Evolutionary conservation across 2,329 filamentous ascomycete genomes (phyloP).

Genomic region (Penicillium sp.): DNA sequence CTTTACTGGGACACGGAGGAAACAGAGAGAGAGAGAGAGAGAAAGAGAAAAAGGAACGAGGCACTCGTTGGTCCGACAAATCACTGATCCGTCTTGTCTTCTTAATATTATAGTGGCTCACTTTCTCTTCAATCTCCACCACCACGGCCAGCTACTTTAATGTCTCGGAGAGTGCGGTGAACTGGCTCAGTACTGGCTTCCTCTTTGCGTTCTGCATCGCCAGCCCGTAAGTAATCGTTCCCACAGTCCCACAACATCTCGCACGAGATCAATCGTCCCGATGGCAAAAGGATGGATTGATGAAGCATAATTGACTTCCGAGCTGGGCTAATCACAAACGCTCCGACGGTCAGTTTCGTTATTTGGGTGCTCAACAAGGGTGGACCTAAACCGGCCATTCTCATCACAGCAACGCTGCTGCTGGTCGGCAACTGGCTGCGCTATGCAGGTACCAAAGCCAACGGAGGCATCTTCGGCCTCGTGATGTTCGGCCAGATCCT

Average conservation of each 20-base stretch:
- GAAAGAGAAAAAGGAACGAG: too few species aligned
- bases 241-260: background rate
- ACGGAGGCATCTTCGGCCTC: constrained; percentile 61
- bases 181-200: constrained; percentile 88
- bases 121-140: constrained; percentile 76
- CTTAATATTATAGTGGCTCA: constrained; percentile 64
- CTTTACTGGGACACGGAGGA: too few species aligned
- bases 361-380: constrained; percentile 71
- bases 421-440: constrained; percentile 88
- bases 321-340: too few species aligned
- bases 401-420: constrained; percentile 65
- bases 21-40: too few species aligned
- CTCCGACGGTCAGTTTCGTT: constrained; percentile 40
- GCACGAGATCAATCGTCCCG: too few species aligned
- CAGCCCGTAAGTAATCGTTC: constrained; percentile 51
- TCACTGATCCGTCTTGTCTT: background rate
- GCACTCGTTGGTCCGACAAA: background rate
- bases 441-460: constrained; percentile 61
- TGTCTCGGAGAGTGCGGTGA: constrained; percentile 69
- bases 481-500: constrained; percentile 90
- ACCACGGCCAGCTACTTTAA: constrained; percentile 69
- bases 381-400: constrained; percentile 72
- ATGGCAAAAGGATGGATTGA: too few species aligned
- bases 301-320: background rate
- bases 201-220: constrained; percentile 74